Conservation (phyloP, 139 green algal genomes). For the Mesotaenium endlicherianum region DNA sequence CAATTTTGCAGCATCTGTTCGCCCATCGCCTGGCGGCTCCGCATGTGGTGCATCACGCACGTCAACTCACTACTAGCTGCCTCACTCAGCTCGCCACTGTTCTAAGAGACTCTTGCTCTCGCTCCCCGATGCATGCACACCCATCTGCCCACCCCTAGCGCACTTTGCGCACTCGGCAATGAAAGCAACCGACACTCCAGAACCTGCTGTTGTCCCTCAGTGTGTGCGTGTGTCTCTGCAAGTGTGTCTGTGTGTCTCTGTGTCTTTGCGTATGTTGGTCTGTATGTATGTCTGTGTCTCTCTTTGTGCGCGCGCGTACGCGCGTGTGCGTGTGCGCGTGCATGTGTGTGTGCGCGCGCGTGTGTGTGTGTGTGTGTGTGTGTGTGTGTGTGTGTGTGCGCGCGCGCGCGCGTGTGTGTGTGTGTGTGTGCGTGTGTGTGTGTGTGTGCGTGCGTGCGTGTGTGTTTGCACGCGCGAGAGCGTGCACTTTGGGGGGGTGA, state of each 20-base stretch:
- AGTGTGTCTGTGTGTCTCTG: conserved; percentile 35
- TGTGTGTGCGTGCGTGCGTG: not conserved
- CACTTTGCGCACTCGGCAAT: too few relatives aligned
- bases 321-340: conserved; percentile 27
- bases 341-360: conserved; percentile 9
- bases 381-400: conserved; percentile 40
- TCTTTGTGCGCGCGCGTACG: conserved; percentile 19
- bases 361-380: conserved; percentile 28
- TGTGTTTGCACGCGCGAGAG: not conserved
- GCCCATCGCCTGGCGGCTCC: too few relatives aligned
- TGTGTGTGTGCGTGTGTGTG: conserved; percentile 17
- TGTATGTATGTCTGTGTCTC: conserved; percentile 44
- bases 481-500: too few relatives aligned
- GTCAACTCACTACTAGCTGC: too few relatives aligned
- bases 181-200: not conserved
- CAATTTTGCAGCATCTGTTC: too few relatives aligned
- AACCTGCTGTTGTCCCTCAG: not conserved
- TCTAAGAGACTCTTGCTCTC: too few relatives aligned
- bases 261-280: conserved; percentile 23
- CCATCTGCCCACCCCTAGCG: too few relatives aligned
- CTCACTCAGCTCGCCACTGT: too few relatives aligned
- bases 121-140: too few relatives aligned
- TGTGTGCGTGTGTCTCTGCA: not conserved
- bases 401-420: not conserved
- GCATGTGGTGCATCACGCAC: too few relatives aligned